Evolutionary conservation across 2,329 filamentous ascomycete genomes (phyloP).

Genomic region (Aspergillus quadricinctus): DNA sequence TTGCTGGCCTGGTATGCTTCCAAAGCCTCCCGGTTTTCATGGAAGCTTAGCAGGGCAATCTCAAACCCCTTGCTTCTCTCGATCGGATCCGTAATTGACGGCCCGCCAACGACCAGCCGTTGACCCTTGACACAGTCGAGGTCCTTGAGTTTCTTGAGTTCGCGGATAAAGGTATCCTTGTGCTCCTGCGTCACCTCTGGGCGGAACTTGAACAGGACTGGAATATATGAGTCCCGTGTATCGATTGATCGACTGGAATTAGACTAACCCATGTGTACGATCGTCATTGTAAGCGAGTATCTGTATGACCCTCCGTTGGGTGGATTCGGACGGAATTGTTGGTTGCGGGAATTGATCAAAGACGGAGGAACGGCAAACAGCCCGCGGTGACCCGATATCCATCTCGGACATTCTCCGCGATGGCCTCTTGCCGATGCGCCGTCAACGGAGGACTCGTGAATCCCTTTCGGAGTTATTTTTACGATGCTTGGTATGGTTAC

Average conservation of each 20-base stretch:
- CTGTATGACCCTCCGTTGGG: not conserved
- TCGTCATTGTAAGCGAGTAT: not conserved
- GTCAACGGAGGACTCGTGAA: no score
- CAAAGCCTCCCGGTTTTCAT: conserved; percentile 43
- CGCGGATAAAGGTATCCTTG: conserved; percentile 42
- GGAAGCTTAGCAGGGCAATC: conserved; percentile 50
- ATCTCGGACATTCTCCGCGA: no score
- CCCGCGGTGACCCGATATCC: not conserved
- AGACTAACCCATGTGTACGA: not conserved
- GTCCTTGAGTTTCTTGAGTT: conserved; percentile 48
- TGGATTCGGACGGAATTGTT: not conserved
- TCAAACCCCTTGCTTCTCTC: conserved; percentile 53
- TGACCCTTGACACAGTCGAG: conserved; percentile 47
- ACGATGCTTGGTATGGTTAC: no score
- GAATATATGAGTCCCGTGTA: not conserved
- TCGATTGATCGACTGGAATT: not conserved
- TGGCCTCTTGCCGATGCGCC: no score
- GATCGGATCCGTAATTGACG: conserved; percentile 50
- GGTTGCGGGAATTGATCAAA: not conserved
- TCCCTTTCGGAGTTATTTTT: no score
- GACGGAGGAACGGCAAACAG: no score
- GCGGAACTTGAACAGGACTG: conserved; percentile 48
- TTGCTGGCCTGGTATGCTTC: conserved; percentile 50
- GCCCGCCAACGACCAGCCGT: conserved; percentile 50
- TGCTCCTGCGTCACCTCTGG: conserved; percentile 40